Conservation (phyloP, 2,329 filamentous ascomycete species). For the Zasmidium citrigriseum region DNA sequence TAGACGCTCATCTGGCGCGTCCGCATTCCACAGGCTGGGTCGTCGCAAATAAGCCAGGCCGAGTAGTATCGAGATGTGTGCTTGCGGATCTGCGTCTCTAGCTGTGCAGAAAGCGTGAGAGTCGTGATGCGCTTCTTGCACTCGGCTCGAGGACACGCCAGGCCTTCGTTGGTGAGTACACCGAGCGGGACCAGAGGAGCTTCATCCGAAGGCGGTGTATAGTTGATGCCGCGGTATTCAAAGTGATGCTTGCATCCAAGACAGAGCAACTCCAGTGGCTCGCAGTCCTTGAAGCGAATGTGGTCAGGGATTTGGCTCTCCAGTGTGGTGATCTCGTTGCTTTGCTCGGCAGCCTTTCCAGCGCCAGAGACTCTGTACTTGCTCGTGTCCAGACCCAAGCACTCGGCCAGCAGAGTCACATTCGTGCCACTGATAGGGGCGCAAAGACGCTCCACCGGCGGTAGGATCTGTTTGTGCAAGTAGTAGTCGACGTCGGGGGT, state of each 20-base stretch:
- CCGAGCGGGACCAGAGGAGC: slow-evolving; percentile 46
- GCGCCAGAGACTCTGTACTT: slow-evolving; percentile 75
- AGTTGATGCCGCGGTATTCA: slow-evolving; percentile 73
- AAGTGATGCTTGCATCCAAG: slow-evolving; percentile 73
- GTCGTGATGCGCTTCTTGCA: slow-evolving; percentile 69
- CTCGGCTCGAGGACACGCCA: slow-evolving; percentile 65
- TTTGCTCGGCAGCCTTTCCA: slow-evolving; percentile 54
- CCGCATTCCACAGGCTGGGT: slow-evolving; percentile 79
- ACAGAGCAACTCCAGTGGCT: slow-evolving; percentile 76
- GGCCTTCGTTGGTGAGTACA: slow-evolving; percentile 69
- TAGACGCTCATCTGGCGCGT: slow-evolving; percentile 94
- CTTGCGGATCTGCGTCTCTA: slow-evolving; percentile 79
- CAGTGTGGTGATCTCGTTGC: slow-evolving; percentile 77
- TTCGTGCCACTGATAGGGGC: slow-evolving; percentile 94
- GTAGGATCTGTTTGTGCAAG: slow-evolving; percentile 96
- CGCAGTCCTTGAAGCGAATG: slow-evolving; percentile 81
- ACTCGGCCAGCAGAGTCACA: slow-evolving; percentile 84
- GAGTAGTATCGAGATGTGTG: slow-evolving; percentile 87
- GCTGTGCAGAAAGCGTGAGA: slow-evolving; percentile 78
- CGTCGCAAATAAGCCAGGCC: slow-evolving; percentile 87
- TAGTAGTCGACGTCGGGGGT: slow-evolving; percentile 97
- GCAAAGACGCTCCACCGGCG: slow-evolving; percentile 94
- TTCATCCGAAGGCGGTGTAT: slow-evolving; percentile 30
- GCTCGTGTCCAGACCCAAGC: slow-evolving; percentile 84
- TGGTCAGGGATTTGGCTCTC: slow-evolving; percentile 93